Evolutionary conservation across 371 early-diverging fungal genomes (phyloP), one percentile per base, ranked within the genome.

Genomic region (Mortierella sp.): DNA sequence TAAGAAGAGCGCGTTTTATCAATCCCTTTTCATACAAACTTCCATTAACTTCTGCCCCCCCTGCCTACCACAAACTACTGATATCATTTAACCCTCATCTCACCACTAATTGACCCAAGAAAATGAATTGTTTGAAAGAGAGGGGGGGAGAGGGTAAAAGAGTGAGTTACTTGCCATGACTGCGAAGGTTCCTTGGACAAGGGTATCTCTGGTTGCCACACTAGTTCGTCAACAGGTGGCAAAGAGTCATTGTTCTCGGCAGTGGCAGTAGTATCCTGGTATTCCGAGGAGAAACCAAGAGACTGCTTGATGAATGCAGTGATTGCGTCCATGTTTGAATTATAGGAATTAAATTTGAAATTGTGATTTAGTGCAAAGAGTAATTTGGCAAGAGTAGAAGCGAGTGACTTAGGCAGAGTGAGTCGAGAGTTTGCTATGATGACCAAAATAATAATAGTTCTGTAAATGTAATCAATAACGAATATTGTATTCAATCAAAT

Each of bases 201-300:
- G 3, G 81, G 81, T 2, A 80, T 75, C 58, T 80, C 81, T 67
- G 81, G 81, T 47, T 65, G 71, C 81, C 81, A 80, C 7, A 79
- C 22, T 19, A 61, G 40, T 9, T 10, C 26, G 26, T 55, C 26
- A 15, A 8, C 47, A 35, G 57, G n/a, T 2, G 19, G 31, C 8
- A 8, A 4, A 1, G 57, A 9, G 57, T 34, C 57, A 57, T 32
- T 22, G 37, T 31, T 55, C 15, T 40, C 22, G 43, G 19, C 28
- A n/a, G 34, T 15, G 42, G 57, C 7, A 29, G 29, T 17, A 40
- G 69, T 26, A 5, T 55, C 37, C 23, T 31, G 2, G 66, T 45
- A 6, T 22, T 53, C 28, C 12, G 53, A 53, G 22, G 57, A 26
- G 2, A 57, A 34, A 10, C 53, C 51, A 12, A 74, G 34, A 45